These are phyloP conservation scores for Henckelia pumila DNA, from an alignment of 257 asterid species.

Conservation along the genomic window DNA sequence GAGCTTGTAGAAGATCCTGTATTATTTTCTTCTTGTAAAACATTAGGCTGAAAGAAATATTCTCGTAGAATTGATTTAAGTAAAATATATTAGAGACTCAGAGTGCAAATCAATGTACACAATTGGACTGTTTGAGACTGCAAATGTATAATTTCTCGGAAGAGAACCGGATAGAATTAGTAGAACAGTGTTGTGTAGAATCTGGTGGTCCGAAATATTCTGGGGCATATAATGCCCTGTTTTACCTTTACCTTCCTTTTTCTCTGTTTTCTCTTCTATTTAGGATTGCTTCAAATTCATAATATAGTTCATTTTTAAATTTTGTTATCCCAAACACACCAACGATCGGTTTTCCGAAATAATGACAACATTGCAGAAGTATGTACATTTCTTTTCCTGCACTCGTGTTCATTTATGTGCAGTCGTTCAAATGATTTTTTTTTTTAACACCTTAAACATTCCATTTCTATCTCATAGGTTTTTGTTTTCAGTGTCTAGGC, in stretches of 20 bases:
- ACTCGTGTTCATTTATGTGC: neutral
- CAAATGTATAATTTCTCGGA: neutral
- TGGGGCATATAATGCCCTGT: neutral
- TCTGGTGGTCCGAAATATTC: neutral
- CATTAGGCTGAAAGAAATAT: neutral
- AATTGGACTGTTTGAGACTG: no score
- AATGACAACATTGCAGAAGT: slow-evolving; percentile 2
- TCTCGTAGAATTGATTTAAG: neutral
- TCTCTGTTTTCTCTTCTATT: neutral
- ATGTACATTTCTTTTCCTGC: slow-evolving; percentile 2
- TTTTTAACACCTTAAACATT: slow-evolving; percentile 9
- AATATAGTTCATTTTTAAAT: neutral
- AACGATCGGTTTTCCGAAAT: slow-evolving; percentile 16
- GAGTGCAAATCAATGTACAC: neutral
- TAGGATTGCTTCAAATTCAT: neutral
- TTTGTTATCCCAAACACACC: neutral
- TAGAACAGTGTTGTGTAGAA: neutral
- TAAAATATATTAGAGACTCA: neutral
- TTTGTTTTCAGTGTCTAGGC: slow-evolving; percentile 69
- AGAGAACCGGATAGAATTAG: neutral
- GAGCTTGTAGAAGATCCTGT: neutral
- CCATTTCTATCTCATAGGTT: slow-evolving; percentile 12
- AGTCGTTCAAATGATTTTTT: slow-evolving; percentile 2
- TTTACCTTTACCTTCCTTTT: neutral
- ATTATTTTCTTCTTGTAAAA: neutral